Percentiles rank a stretch among this genome's conserved stretches.
These are phyloP conservation scores for Sugiyamaella paludigena DNA, from an alignment of 1,139 yeast species.

Conservation along the genomic window DNA sequence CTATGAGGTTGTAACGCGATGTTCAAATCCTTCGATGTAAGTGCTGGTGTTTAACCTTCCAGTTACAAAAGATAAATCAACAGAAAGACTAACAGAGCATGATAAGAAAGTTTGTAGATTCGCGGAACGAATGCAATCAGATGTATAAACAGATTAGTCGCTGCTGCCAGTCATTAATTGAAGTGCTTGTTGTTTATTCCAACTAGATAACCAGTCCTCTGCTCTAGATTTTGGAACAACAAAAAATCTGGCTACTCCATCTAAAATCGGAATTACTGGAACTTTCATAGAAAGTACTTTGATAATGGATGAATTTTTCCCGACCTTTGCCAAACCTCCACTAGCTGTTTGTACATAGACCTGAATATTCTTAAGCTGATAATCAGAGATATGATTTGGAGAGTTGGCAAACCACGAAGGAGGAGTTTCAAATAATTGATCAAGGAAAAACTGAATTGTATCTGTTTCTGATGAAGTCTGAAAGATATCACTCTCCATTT, in stretches of 20 bases:
- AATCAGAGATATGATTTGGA: constrained; percentile 37
- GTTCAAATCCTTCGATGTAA: too few species aligned
- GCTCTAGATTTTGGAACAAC: constrained; percentile 75
- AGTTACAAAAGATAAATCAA: too few species aligned
- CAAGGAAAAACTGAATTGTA: constrained; percentile 43
- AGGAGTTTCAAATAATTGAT: constrained; percentile 58
- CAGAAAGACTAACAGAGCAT: too few species aligned
- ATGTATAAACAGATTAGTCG: background rate
- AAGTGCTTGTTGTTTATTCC: constrained; percentile 50
- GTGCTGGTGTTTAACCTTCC: too few species aligned
- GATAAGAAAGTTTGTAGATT: too few species aligned
- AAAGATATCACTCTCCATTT: constrained; percentile 79
- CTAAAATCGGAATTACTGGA: constrained; percentile 76
- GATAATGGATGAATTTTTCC: constrained; percentile 68
- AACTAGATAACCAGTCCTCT: constrained; percentile 65
- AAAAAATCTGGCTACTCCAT: constrained; percentile 67
- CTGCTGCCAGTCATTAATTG: constrained; percentile 1
- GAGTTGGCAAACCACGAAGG: constrained; percentile 60
- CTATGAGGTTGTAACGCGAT: too few species aligned
- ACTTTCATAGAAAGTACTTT: constrained; percentile 59
- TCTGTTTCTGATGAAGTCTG: constrained; percentile 70
- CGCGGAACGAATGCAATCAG: too few species aligned
- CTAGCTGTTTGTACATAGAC: constrained; percentile 76
- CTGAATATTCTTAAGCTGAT: constrained; percentile 58
- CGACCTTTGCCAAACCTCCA: constrained; percentile 86